phyloP scores from a whole-genome alignment of 2,329 filamentous ascomycete species.

The Cephalotrichum gorgonifer region DNA sequence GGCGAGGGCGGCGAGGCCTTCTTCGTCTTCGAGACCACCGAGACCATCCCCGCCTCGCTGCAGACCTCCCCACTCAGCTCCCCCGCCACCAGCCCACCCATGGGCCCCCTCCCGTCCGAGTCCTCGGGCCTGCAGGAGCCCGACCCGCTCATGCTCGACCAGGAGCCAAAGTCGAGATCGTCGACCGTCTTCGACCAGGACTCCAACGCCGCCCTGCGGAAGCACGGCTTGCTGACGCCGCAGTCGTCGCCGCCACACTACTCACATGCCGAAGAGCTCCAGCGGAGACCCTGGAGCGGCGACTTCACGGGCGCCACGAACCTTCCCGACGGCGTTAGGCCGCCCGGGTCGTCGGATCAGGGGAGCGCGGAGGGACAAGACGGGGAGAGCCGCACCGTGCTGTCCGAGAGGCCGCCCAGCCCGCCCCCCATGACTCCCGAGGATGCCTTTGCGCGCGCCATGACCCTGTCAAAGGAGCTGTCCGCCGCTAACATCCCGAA shows the following conservation, averaged over 20 bases:
- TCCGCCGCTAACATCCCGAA: slow-evolving; percentile 86
- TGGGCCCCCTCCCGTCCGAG: slow-evolving; percentile 25
- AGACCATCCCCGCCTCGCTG: slow-evolving; percentile 81
- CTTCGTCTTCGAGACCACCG: slow-evolving; percentile 94
- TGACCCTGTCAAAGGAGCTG: slow-evolving; percentile 76
- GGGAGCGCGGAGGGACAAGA: slow-evolving; percentile 24
- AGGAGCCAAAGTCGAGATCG: slow-evolving; percentile 33
- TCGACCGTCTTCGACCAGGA: slow-evolving; percentile 22
- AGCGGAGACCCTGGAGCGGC: slow-evolving; percentile 2
- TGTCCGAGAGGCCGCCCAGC: slow-evolving; percentile 58
- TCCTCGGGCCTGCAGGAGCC: slow-evolving; percentile 47
- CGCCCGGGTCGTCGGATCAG: slow-evolving; percentile 15
- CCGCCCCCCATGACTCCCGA: slow-evolving; percentile 61
- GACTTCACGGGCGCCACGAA: slow-evolving; percentile 8
- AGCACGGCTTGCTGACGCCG: neutral
- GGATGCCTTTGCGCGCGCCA: slow-evolving; percentile 75
- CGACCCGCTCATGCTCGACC: slow-evolving; percentile 58
- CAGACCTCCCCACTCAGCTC: slow-evolving; percentile 93
- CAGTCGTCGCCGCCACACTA: slow-evolving; percentile 1
- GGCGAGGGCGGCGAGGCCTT: slow-evolving; percentile 97
- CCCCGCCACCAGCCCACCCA: slow-evolving; percentile 74
- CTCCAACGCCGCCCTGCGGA: slow-evolving; percentile 2
- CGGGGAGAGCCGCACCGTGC: slow-evolving; percentile 23
- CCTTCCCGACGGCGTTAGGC: neutral
- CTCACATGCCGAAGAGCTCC: neutral